Evolutionary conservation across 2,329 filamentous ascomycete genomes (phyloP), one percentile per base, ranked within the genome.

Genomic region (Fusarium succisae): DNA sequence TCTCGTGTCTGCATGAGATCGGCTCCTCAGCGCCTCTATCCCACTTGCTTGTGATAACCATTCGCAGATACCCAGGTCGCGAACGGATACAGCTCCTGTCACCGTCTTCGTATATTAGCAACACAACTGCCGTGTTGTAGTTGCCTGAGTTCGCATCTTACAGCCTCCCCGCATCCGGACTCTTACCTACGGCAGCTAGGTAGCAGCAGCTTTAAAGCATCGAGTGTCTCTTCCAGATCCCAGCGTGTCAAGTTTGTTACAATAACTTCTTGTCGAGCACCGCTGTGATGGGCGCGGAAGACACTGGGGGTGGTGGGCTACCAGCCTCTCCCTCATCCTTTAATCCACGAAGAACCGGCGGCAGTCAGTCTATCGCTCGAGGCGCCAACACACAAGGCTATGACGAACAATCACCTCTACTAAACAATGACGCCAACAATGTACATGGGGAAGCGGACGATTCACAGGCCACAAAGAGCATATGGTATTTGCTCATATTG

Each of bases 401-500:
- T 24, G 64, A 79, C 55, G 82, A 83, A 69, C 78, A 76, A 44
- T 81, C 81, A 44, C 81, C 79, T 45, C 75, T 83, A 3, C 67
- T 83, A 28, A 72, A 69, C 44, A 65, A 61, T 43, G 66, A 72
- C 38, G 50, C 60, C 45, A 69, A 70, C 54, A 63, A 41, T 32
- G 28, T 54, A 24, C 59, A 66, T 14, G 45, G 41, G 17, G 72
- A 73, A 35, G 57, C 26, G 30, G 80, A 82, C 51, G 76, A 80
- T 37, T 76, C 72, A 51, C 88, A 94, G 78, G 87, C 89, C 69
- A 92, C 92, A 30, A 97, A 95, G 87, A 95, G 93, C 82, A 86
- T 91, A 51, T 94, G 92, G 91, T 97, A 97, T 82, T 86, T 98
- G 77, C 89, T 97, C 75, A 85, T 98, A 71, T 85, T 98, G 82